Percentiles rank a stretch among this genome's conserved stretches.
phyloP scores from a whole-genome alignment of 148 eudicot genomes.

The Heliosperma pusillum region DNA sequence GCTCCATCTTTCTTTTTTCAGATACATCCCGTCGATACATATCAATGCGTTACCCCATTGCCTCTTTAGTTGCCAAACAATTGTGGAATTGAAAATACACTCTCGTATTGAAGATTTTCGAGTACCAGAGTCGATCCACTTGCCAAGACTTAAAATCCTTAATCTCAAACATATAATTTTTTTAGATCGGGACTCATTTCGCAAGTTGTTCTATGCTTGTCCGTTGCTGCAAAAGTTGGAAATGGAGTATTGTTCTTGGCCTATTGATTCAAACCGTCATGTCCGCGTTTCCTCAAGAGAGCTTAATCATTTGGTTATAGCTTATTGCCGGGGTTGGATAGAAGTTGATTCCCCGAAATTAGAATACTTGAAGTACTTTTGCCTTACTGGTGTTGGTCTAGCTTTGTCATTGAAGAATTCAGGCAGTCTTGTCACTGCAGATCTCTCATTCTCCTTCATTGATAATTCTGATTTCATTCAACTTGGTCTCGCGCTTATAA shows the following conservation, averaged over 20 bases:
- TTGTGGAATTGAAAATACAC: not conserved
- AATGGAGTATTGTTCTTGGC: not conserved
- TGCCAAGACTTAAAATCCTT: slow-evolving; percentile 1
- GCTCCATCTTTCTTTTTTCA: not conserved
- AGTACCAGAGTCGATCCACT: not conserved
- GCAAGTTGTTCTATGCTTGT: not conserved
- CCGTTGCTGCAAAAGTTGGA: not conserved
- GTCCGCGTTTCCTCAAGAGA: not conserved
- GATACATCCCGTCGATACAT: no score
- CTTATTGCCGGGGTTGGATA: not conserved
- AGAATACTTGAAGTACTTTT: not conserved
- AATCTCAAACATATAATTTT: not conserved
- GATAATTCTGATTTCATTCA: not conserved
- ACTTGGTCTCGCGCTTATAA: not conserved
- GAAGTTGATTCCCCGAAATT: not conserved
- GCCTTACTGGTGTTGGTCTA: not conserved
- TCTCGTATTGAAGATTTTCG: not conserved
- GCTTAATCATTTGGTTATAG: not conserved
- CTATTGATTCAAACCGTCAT: not conserved
- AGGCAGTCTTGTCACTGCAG: not conserved
- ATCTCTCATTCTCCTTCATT: not conserved
- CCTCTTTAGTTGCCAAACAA: slow-evolving; percentile 1
- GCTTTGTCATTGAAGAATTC: not conserved
- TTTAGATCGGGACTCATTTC: not conserved
- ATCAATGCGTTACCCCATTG: not conserved